Base-by-base conservation (phyloP, 75 land plant species). In the Ceratopteris richardii region DNA sequence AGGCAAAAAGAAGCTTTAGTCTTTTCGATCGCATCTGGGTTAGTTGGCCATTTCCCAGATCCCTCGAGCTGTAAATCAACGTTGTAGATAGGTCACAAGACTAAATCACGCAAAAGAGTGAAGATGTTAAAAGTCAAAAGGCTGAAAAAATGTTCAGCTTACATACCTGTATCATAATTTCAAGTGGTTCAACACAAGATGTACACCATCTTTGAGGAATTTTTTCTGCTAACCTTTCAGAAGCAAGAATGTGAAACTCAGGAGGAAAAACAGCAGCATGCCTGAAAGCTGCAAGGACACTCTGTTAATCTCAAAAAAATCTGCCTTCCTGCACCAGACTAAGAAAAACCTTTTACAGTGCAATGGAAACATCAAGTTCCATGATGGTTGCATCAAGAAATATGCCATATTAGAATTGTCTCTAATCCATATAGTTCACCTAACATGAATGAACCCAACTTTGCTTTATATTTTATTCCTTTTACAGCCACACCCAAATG, bases 31-130 rank as follows among this genome's bases (percentile, higher is more conserved):
- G 87, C 86, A 12, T 71, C 59, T 16, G 66, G 66, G 64, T 81
- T 87, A 67, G 83, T 58, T 18, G 95, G 95, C 98, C 98, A 93
- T 57, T 76, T 88, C 28, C 95, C 95, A 28, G 98, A 93, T 31
- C 98, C 98, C 69, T 93, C 98, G 24, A 93, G 58, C 98, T 93
- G 54, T 22, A 10, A 68, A 66, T n/a, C 31, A 36, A 40, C 31
- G 31, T 22, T 59, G 4, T 23, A 64, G 36, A 22, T 44, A 65
- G 5, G 23, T 44, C 12, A 63, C 21, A 27, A 25, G 11, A 2
- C 0, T 31, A 11, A 5, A 51, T 23, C 24, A 30, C 16, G 29
- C 31, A 51, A 48, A 56, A 61, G 11, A 6, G n/a, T n/a, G n/a
- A n/a, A n/a, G n/a, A n/a, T n/a, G n/a, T n/a, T n/a, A n/a, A n/a